Conservation (phyloP, 345 rosid species). For the Zanthoxylum bungeanum region DNA sequence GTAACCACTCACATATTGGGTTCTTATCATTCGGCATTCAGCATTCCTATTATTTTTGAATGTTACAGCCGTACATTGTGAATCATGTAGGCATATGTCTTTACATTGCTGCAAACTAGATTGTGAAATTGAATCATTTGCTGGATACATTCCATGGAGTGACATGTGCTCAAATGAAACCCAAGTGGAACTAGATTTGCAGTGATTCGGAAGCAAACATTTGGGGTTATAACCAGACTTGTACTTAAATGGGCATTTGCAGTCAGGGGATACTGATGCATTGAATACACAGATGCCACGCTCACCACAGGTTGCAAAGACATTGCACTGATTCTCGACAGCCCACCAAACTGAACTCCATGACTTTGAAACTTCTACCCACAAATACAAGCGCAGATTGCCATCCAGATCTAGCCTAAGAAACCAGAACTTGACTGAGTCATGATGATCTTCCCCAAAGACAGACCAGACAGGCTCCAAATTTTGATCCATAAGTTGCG, state of each 20-base stretch:
- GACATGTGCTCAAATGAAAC: conserved; percentile 42
- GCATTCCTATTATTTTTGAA: conserved; percentile 53
- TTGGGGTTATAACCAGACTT: conserved; percentile 27
- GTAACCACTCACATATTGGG: conserved; percentile 62
- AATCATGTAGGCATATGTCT: conserved; percentile 39
- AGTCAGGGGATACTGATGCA: conserved; percentile 42
- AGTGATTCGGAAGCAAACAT: conserved; percentile 50
- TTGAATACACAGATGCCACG: conserved; percentile 61
- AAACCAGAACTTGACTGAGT: conserved; percentile 53
- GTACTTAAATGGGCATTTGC: conserved; percentile 50
- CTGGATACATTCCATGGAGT: conserved; percentile 67
- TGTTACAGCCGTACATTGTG: conserved; percentile 60
- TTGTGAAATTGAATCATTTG: conserved; percentile 36
- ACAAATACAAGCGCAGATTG: conserved; percentile 76
- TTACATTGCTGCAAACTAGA: conserved; percentile 54
- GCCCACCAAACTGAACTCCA: conserved; percentile 93
- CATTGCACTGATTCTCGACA: conserved; percentile 78
- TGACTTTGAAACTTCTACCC: conserved; percentile 37
- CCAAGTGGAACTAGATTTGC: conserved; percentile 42
- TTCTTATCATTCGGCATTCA: conserved; percentile 46
- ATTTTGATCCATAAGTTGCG: conserved; percentile 43
- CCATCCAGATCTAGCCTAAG: conserved; percentile 77
- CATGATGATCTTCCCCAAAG: conserved; percentile 70
- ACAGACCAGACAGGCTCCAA: conserved; percentile 51
- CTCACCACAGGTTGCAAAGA: conserved; percentile 73